A percentile compares a stretch with the other conserved stretches of the same genome.
Conservation (phyloP, 768 basidiomycete genomes). For the Rossbeevera mucosa region DNA sequence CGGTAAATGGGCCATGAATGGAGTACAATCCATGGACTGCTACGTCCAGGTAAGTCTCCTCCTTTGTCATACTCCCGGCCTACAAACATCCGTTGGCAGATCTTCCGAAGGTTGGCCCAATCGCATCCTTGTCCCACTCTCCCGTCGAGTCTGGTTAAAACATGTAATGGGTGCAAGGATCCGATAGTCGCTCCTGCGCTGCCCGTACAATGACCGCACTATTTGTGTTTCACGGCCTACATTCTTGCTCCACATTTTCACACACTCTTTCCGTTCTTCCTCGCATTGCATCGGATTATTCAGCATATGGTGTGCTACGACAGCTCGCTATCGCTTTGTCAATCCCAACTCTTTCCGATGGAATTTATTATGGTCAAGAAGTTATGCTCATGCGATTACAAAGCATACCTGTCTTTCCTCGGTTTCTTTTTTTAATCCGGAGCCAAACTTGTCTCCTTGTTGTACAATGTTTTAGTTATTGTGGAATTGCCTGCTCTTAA, state of each 20-base stretch:
- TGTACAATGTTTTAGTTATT: constrained; percentile 7
- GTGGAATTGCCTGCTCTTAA: background rate
- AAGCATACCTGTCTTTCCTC: constrained; percentile 13
- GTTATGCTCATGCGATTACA: constrained; percentile 11
- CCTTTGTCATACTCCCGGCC: background rate
- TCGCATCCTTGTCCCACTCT: constrained; percentile 3
- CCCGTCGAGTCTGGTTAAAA: constrained; percentile 1
- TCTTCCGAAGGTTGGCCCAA: constrained; percentile 31
- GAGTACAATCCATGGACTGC: constrained; percentile 40
- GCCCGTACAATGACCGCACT: constrained; percentile 18
- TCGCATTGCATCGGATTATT: constrained; percentile 14
- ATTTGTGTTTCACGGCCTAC: background rate
- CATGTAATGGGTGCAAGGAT: constrained; percentile 23
- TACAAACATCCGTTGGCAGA: constrained; percentile 13
- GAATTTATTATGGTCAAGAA: constrained; percentile 12
- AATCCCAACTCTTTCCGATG: constrained; percentile 12
- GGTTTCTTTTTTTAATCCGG: constrained; percentile 6
- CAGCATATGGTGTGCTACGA: constrained; percentile 11
- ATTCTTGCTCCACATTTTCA: background rate
- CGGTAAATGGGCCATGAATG: constrained; percentile 41
- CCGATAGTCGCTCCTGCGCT: constrained; percentile 15
- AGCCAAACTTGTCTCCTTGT: constrained; percentile 4
- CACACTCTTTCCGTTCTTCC: background rate
- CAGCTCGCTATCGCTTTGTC: constrained; percentile 10
- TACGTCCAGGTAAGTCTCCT: constrained; percentile 34